phyloP scores from a whole-genome alignment of 345 rosid species.

The Brassica juncea region DNA sequence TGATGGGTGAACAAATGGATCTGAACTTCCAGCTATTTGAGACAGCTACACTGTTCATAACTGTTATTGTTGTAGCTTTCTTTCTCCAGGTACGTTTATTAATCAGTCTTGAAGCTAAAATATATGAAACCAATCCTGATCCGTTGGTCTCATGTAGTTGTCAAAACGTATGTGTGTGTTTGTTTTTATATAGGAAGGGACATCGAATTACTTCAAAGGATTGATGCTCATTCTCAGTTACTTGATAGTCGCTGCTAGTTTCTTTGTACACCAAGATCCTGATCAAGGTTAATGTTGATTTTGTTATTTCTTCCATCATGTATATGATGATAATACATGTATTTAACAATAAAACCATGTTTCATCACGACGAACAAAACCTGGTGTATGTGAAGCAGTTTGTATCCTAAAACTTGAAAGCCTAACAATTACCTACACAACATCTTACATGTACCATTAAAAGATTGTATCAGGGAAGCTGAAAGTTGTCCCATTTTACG shows the following conservation, averaged over 20 bases:
- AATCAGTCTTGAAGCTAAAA: not conserved
- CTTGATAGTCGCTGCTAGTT: not conserved
- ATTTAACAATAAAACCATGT: not conserved
- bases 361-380: not conserved
- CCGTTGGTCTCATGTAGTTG: not conserved
- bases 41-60: not conserved
- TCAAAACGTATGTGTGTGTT: not conserved
- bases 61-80: not conserved
- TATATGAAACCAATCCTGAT: not conserved
- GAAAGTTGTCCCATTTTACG: not conserved
- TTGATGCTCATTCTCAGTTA: not conserved
- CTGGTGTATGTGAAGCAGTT: not conserved
- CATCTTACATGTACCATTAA: not conserved
- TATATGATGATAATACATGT: not conserved
- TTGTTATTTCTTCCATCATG: not conserved
- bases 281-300: not conserved
- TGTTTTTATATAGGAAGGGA: not conserved
- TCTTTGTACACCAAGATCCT: not conserved
- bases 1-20: slow-evolving; percentile 77
- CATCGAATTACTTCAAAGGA: not conserved
- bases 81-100: not conserved
- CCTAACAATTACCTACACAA: not conserved
- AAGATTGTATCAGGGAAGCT: not conserved
- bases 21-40: slow-evolving; percentile 29
- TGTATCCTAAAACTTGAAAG: not conserved